A percentile compares a stretch with the other conserved stretches of the same genome.
Conservation (phyloP, 352 stramenopile genomes). For the Phytophthora europaea region DNA sequence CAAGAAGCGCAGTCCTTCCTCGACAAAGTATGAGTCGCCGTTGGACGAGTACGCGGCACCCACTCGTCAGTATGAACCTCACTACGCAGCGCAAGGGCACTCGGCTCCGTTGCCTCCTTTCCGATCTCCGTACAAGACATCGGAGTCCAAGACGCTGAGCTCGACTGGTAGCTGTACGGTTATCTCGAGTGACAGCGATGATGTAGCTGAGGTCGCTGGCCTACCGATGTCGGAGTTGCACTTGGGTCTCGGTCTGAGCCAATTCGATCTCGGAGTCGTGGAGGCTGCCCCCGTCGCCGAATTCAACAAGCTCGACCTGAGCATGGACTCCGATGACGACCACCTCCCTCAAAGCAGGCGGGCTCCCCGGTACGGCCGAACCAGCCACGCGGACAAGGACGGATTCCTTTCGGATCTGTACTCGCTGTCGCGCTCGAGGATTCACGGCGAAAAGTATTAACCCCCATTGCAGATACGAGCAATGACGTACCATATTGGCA, state of each 20-base stretch:
- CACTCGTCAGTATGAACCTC: slow-evolving; percentile 21
- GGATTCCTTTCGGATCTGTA: slow-evolving; percentile 57
- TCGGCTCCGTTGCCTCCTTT: slow-evolving; percentile 31
- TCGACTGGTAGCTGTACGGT: slow-evolving; percentile 36
- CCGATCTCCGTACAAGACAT: slow-evolving; percentile 35
- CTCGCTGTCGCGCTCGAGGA: slow-evolving; percentile 43
- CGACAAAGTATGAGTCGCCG: slow-evolving; percentile 31
- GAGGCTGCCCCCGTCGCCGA: slow-evolving; percentile 29
- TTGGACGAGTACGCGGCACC: slow-evolving; percentile 37
- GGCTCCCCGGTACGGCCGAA: slow-evolving; percentile 42
- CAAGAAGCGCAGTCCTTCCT: slow-evolving; percentile 11
- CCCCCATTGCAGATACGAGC: slow-evolving; percentile 19
- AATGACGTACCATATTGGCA: slow-evolving; percentile 35
- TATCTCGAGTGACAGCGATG: slow-evolving; percentile 43
- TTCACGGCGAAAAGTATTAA: slow-evolving; percentile 44
- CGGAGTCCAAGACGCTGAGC: slow-evolving; percentile 27
- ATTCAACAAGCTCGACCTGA: slow-evolving; percentile 34
- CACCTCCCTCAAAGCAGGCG: slow-evolving; percentile 22
- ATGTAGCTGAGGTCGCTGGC: slow-evolving; percentile 26
- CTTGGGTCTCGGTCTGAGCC: slow-evolving; percentile 41
- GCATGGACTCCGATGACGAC: slow-evolving; percentile 39
- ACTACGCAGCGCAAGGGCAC: slow-evolving; percentile 16
- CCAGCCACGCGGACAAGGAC: slow-evolving; percentile 50
- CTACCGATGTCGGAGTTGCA: slow-evolving; percentile 25
- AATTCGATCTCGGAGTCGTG: slow-evolving; percentile 48